A percentile compares a stretch with the other conserved stretches of the same genome.
phyloP scores from a whole-genome alignment of 805 yeast species.

The Isabelozyma pseudorhagii region DNA sequence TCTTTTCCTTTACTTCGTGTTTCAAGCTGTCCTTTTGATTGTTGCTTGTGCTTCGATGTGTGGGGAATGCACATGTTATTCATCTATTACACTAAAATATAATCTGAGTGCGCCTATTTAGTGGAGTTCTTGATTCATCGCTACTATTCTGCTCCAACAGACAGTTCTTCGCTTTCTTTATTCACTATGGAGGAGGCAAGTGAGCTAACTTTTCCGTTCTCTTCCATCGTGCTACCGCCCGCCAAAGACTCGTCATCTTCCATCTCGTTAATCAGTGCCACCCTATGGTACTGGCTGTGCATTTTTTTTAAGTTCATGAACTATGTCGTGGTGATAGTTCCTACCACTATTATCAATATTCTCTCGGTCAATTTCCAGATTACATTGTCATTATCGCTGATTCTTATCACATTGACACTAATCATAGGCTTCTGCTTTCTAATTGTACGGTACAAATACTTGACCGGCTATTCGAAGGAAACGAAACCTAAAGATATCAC shows the following conservation, averaged over 20 bases:
- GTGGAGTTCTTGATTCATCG: background rate
- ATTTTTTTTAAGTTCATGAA: slow-evolving; percentile 14
- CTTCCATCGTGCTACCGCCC: slow-evolving; percentile 6
- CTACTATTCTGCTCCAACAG: too few species aligned
- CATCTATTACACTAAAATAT: background rate
- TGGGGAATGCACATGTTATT: background rate
- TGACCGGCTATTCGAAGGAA: slow-evolving; percentile 56
- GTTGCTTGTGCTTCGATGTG: background rate
- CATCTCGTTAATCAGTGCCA: slow-evolving; percentile 9
- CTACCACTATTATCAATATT: slow-evolving; percentile 9
- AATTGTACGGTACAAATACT: slow-evolving; percentile 57
- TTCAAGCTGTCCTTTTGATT: background rate
- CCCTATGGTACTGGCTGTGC: slow-evolving; percentile 17
- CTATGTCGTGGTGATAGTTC: slow-evolving; percentile 11
- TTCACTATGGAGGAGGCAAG: too few species aligned
- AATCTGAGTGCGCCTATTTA: background rate
- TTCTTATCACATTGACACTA: slow-evolving; percentile 30
- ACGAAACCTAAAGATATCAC: slow-evolving; percentile 38
- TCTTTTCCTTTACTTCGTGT: background rate
- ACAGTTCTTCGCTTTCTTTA: too few species aligned
- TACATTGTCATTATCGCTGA: slow-evolving; percentile 48
- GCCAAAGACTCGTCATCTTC: slow-evolving; percentile 9
- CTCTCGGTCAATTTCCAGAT: slow-evolving; percentile 46
- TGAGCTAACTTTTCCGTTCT: too few species aligned
- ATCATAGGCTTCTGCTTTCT: slow-evolving; percentile 37